Conservation (phyloP, 2,329 filamentous ascomycete genomes). For the Tolypocladium capitatum region DNA sequence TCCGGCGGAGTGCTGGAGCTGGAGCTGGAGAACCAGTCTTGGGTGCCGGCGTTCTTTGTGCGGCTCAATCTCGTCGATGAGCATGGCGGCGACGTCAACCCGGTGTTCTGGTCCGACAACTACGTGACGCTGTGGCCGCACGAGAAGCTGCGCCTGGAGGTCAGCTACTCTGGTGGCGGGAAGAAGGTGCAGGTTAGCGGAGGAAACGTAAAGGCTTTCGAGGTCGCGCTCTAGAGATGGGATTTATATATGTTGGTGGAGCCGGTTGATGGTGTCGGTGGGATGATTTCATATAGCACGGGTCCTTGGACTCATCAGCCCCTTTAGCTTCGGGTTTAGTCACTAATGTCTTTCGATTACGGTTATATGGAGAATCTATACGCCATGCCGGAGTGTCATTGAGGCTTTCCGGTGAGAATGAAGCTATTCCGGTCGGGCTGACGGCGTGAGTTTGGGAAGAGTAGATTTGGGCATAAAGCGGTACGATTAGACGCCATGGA, state of each 20-base stretch:
- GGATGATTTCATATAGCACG: not conserved
- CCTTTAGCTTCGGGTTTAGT: not conserved
- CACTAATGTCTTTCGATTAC: not conserved
- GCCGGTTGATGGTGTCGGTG: too few relatives aligned
- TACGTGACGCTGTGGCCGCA: constrained; percentile 47
- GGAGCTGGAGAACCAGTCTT: constrained; percentile 35
- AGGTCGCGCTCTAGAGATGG: not conserved
- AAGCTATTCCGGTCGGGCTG: too few relatives aligned
- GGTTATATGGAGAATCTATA: not conserved
- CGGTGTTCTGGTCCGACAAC: constrained; percentile 47
- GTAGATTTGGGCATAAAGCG: too few relatives aligned
- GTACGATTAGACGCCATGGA: too few relatives aligned
- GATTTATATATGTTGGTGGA: not conserved
- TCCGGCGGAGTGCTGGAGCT: too few relatives aligned
- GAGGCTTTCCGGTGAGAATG: too few relatives aligned
- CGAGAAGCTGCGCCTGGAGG: constrained; percentile 27
- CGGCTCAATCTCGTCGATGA: constrained; percentile 34
- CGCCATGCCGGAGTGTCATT: too few relatives aligned
- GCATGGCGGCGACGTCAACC: constrained; percentile 30
- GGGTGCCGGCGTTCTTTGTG: constrained; percentile 44
- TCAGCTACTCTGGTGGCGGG: constrained; percentile 5
- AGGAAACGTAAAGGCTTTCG: constrained; percentile 5
- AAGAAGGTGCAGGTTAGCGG: constrained; percentile 5
- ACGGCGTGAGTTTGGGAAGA: too few relatives aligned
- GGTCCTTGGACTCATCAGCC: not conserved